Evolutionary conservation across 768 basidiomycete species (phyloP).

Genomic region (Epithele typhae): DNA sequence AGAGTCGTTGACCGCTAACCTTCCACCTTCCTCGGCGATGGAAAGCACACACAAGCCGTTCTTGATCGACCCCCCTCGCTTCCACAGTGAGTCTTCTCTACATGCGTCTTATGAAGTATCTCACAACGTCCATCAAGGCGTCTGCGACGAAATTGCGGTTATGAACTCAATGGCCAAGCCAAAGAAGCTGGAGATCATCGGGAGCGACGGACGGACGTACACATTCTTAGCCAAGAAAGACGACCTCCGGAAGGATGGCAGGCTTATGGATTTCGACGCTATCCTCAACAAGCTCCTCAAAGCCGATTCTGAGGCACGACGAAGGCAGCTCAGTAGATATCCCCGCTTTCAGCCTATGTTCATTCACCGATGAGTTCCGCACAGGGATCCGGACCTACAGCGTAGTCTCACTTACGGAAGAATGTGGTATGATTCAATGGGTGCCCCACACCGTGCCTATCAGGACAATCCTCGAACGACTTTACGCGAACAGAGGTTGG

Average conservation of each 20-base stretch:
- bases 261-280: slow-evolving; percentile 96
- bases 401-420: slow-evolving; percentile 97
- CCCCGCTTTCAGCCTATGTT: neutral
- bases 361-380: neutral
- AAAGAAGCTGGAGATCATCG: slow-evolving; percentile 81
- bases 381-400: slow-evolving; percentile 94
- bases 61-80: slow-evolving; percentile 68
- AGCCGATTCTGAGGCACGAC: slow-evolving; percentile 87
- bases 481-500: slow-evolving; percentile 54
- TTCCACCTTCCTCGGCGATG: slow-evolving; percentile 70
- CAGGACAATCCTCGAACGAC: slow-evolving; percentile 65
- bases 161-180: slow-evolving; percentile 92
- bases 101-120: too few relatives aligned
- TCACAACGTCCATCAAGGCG: slow-evolving; percentile 41
- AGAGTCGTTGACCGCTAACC: slow-evolving; percentile 81
- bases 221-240: slow-evolving; percentile 96
- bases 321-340: slow-evolving; percentile 80
- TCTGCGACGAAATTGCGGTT: slow-evolving; percentile 79
- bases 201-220: slow-evolving; percentile 79
- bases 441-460: slow-evolving; percentile 88
- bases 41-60: slow-evolving; percentile 77
- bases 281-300: slow-evolving; percentile 97
- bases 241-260: slow-evolving; percentile 94
- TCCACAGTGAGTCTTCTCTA: slow-evolving; percentile 31
- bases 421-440: slow-evolving; percentile 98